Base-by-base conservation (phyloP, 495 filamentous ascomycete species). In the Baudoinia panamericana region DNA sequence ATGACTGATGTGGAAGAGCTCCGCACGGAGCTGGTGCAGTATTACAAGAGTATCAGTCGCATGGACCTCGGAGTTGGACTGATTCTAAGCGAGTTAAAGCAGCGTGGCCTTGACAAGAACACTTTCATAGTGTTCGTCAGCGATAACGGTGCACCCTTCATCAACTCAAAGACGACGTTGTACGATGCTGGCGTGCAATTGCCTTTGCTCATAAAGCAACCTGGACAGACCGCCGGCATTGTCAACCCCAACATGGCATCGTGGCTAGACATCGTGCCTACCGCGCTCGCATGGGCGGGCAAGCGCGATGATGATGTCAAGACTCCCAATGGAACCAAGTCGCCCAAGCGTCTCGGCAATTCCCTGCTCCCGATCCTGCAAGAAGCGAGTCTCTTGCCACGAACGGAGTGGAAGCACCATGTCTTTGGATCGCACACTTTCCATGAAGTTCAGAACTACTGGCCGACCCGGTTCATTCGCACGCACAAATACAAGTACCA, bases 401-500 rank as follows among this genome's bases (percentile, higher is more conserved):
- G 17, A 5, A 11, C 18, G 12, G 8, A 45, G 18, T 53, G 43
- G 30, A 55, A 57, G 46, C 32, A 53, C 22, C 41, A 54, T 25
- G 52, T 69, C 10, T 67, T 63, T 32, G 63, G 65, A 24, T 65
- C 62, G 11, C 65, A 69, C 45, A 67, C 65, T n/a, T 67, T 69
- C 51, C 65, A 69, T 34, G 65, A 69, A 50, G 43, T 64, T 7
- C 63, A 59, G 19, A 66, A 67, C 34, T 69, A 67, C 48, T 69
- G 55, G 51, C 65, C 64, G 2, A 69, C 65, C 1, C 58, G 65
- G 13, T 57, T 61, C 51, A 43, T 67, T 21, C 64, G 65, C 11
- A 63, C 53, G 2, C 45, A 43, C 2, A 39, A 50, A 10, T 64
- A 58, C 49, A 69, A 69, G 31, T 69, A 69, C 36, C 65, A 69